Evolutionary conservation across 306 rosid species (phyloP).

Genomic region (Glycine tomentella): DNA sequence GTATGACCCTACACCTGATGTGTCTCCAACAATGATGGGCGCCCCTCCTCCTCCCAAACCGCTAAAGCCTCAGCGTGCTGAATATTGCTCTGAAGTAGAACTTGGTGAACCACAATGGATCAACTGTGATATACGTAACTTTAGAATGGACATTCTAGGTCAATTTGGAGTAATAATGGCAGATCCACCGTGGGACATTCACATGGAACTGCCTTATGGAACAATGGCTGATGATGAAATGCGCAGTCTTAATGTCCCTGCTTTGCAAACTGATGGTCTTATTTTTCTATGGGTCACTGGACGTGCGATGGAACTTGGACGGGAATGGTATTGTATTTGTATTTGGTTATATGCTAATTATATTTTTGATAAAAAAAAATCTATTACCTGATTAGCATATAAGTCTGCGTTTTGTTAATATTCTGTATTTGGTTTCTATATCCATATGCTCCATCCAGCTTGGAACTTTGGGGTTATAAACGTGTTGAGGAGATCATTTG

Average conservation of each 20-base stretch:
- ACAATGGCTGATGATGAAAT: slow-evolving; percentile 99
- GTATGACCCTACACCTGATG: slow-evolving; percentile 88
- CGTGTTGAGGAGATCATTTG: slow-evolving; percentile 95
- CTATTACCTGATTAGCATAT: background rate
- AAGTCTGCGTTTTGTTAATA: slow-evolving; percentile 34
- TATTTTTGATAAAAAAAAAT: slow-evolving; percentile 21
- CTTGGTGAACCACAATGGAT: slow-evolving; percentile 99
- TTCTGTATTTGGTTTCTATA: slow-evolving; percentile 38
- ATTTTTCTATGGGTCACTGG: slow-evolving; percentile 99
- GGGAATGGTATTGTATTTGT: slow-evolving; percentile 74
- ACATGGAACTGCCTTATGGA: slow-evolving; percentile 98
- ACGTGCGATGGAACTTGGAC: slow-evolving; percentile 99
- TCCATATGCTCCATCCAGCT: slow-evolving; percentile 60
- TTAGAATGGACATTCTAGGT: slow-evolving; percentile 98
- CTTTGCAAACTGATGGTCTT: slow-evolving; percentile 94
- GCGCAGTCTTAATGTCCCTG: slow-evolving; percentile 99
- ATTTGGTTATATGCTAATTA: slow-evolving; percentile 33
- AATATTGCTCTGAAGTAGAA: slow-evolving; percentile 96
- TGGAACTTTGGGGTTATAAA: slow-evolving; percentile 98
- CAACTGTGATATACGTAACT: slow-evolving; percentile 93
- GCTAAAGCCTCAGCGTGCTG: slow-evolving; percentile 81
- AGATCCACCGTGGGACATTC: slow-evolving; percentile 99
- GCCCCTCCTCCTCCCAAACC: slow-evolving; percentile 69
- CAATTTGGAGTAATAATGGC: slow-evolving; percentile 99
- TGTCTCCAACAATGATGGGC: slow-evolving; percentile 76